Percentiles rank a stretch among this genome's conserved stretches.
These are phyloP conservation scores for Aphanomyces euteiches DNA, from an alignment of 352 stramenopile species.

Conservation along the genomic window DNA sequence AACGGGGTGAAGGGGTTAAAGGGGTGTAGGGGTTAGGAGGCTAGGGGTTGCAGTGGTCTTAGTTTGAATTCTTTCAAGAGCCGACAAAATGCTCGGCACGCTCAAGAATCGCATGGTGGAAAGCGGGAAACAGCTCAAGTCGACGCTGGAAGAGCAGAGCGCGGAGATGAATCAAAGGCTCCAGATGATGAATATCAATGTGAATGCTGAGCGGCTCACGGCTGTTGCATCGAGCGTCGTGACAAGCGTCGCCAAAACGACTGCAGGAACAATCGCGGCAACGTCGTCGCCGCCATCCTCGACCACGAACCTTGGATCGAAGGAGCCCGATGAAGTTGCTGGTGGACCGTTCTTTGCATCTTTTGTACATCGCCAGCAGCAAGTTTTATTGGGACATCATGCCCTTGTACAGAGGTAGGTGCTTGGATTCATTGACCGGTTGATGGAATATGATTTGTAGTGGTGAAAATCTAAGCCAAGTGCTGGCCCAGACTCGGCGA, in stretches of 20 bases:
- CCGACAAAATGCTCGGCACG: slow-evolving; percentile 16
- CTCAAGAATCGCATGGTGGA: slow-evolving; percentile 27
- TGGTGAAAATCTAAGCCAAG: slow-evolving; percentile 10
- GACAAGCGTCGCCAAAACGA: slow-evolving; percentile 15
- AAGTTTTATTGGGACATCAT: slow-evolving; percentile 13
- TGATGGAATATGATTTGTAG: not conserved
- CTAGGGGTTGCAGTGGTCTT: too few relatives aligned
- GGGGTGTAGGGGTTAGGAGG: too few relatives aligned
- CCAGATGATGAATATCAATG: slow-evolving; percentile 26
- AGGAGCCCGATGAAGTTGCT: slow-evolving; percentile 24
- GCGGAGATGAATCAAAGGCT: slow-evolving; percentile 28
- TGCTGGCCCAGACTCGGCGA: slow-evolving; percentile 16
- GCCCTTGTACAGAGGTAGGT: slow-evolving; percentile 17
- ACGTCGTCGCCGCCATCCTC: not conserved
- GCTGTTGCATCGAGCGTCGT: slow-evolving; percentile 16
- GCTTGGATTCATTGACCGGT: not conserved
- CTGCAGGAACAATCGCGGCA: not conserved
- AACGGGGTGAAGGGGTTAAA: too few relatives aligned
- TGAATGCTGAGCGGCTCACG: slow-evolving; percentile 16
- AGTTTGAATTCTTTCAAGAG: too few relatives aligned
- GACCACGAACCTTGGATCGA: slow-evolving; percentile 8
- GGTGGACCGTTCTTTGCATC: slow-evolving; percentile 29
- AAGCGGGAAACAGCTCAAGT: slow-evolving; percentile 27
- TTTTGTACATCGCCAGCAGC: slow-evolving; percentile 25
- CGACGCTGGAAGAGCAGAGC: slow-evolving; percentile 14